Conservation (phyloP, 805 yeast species). For the Priceomyces carsonii region DNA sequence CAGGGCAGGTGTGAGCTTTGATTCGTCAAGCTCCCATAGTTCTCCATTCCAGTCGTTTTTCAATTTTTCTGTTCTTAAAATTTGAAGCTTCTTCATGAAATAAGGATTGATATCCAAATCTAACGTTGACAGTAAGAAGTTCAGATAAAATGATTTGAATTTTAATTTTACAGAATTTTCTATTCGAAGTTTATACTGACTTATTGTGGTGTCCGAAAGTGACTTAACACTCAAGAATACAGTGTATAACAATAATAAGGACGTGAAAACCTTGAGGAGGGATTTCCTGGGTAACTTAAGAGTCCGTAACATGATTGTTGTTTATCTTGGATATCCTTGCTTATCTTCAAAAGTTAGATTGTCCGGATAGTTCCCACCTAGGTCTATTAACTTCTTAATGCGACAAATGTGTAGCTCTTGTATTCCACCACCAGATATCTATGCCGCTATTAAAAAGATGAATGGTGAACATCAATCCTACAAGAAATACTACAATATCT, state of each 20-base stretch:
- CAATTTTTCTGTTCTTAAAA: conserved; percentile 13
- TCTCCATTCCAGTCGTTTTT: conserved; percentile 15
- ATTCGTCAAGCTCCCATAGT: conserved; percentile 23
- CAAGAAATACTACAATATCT: too few species aligned
- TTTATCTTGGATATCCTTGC: too few species aligned
- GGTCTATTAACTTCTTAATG: too few species aligned
- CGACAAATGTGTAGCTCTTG: too few species aligned
- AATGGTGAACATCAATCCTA: too few species aligned
- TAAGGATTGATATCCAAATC: conserved; percentile 15
- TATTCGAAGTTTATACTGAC: conserved; percentile 13
- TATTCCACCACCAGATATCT: too few species aligned
- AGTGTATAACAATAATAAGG: conserved; percentile 11
- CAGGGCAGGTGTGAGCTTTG: conserved; percentile 9
- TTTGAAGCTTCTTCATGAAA: conserved; percentile 11
- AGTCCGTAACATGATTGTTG: conserved; percentile 11
- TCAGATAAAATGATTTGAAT: conserved; percentile 17
- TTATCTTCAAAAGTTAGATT: too few species aligned
- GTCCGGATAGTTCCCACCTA: too few species aligned
- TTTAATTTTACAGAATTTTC: conserved; percentile 17
- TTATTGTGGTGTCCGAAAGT: conserved; percentile 9
- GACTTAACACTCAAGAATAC: conserved; percentile 8
- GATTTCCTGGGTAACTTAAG: conserved; percentile 10
- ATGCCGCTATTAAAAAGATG: too few species aligned
- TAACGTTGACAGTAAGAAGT: conserved; percentile 17
- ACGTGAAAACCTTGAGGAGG: conserved; percentile 9